These are phyloP conservation scores for Tothia fuscella DNA, from an alignment of 2,329 filamentous ascomycete genomes.

Conservation along the genomic window DNA sequence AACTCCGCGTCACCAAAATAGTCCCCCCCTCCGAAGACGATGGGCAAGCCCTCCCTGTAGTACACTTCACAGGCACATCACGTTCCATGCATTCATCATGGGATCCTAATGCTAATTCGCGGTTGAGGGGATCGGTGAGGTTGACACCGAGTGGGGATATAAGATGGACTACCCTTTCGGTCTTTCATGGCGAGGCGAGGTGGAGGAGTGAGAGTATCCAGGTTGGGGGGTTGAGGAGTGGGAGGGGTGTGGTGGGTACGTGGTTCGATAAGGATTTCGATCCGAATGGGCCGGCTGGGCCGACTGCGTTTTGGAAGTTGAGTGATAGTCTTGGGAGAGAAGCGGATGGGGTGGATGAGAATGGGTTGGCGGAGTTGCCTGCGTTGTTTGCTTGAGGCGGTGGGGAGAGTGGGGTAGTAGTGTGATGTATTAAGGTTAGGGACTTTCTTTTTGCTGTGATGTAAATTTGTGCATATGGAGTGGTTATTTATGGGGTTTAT, in stretches of 20 bases:
- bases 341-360: not conserved
- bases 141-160: conserved; percentile 60
- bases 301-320: conserved; percentile 69
- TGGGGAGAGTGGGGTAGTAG: not conserved
- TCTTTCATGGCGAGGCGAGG: conserved; percentile 52
- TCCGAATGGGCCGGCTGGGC: conserved; percentile 56
- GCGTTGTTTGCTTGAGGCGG: not conserved
- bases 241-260: conserved; percentile 57
- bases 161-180: conserved; percentile 58
- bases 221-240: conserved; percentile 53
- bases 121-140: conserved; percentile 42
- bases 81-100: conserved; percentile 50
- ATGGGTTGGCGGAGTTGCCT: too few species aligned
- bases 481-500: too few species aligned
- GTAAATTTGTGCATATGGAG: too few species aligned
- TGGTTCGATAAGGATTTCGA: conserved; percentile 71
- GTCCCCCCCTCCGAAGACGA: conserved; percentile 48
- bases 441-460: too few species aligned
- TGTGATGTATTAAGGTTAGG: too few species aligned
- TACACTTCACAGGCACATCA: conserved; percentile 54
- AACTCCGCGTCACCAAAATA: conserved; percentile 48
- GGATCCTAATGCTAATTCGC: conserved; percentile 39
- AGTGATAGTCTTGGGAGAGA: conserved; percentile 31
- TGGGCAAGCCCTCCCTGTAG: conserved; percentile 47
- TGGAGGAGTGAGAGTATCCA: conserved; percentile 72